phyloP scores from a whole-genome alignment of 1,139 yeast species.

The Pichia sp. region DNA sequence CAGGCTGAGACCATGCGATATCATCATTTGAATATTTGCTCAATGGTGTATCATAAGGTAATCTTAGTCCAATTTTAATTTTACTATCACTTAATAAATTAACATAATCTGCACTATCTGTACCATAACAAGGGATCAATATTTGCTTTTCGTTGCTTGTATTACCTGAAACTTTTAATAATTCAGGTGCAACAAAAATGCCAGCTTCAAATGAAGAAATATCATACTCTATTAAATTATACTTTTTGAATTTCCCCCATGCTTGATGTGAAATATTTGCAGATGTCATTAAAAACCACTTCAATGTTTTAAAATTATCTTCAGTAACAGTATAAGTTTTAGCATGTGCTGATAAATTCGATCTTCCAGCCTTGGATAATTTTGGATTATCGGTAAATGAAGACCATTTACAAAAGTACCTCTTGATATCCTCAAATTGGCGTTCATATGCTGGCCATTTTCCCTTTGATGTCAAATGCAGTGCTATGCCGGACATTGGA shows the following conservation, averaged over 20 bases:
- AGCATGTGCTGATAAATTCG: constrained; percentile 38
- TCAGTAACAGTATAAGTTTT: constrained; percentile 42
- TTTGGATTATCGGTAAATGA: constrained; percentile 7
- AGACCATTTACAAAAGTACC: constrained; percentile 26
- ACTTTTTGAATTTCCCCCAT: constrained; percentile 51
- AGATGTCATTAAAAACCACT: constrained; percentile 64
- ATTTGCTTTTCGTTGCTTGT: constrained; percentile 7
- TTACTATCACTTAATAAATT: constrained; percentile 10
- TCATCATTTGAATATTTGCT: constrained; percentile 36
- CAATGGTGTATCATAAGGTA: constrained; percentile 54
- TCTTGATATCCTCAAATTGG: constrained; percentile 22
- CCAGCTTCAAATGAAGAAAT: constrained; percentile 49
- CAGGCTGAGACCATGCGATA: constrained; percentile 43
- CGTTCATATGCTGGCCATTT: constrained; percentile 23
- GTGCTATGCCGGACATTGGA: constrained; percentile 44
- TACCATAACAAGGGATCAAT: constrained; percentile 36
- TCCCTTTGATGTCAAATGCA: constrained; percentile 42
- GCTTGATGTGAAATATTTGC: constrained; percentile 64
- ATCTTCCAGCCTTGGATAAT: constrained; percentile 28
- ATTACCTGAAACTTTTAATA: constrained; percentile 15
- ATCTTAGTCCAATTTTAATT: constrained; percentile 23
- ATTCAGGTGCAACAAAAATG: constrained; percentile 37
- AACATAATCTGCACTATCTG: constrained; percentile 30
- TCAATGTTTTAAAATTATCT: constrained; percentile 43
- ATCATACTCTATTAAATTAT: constrained; percentile 16